Evolutionary conservation across 352 stramenopile genomes (phyloP), one percentile per base, ranked within the genome.

Genomic region (Phytopythium oedochilum): DNA sequence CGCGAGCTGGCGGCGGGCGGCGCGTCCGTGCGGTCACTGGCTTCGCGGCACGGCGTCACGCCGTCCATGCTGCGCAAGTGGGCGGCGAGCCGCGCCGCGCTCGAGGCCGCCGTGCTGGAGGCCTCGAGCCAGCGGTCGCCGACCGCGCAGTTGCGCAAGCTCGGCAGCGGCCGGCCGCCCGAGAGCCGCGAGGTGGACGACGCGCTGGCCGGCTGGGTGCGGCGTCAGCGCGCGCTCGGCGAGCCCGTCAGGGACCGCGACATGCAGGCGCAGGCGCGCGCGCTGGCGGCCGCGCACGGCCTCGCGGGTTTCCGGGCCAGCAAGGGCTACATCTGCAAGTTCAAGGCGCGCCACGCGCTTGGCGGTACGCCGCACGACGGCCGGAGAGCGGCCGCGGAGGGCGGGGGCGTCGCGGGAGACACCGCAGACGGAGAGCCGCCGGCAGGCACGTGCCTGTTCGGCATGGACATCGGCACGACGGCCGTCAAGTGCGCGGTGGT

Each of bases 401-500:
- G 8, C 7, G 29, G 5, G 6, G 18, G 7, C 46, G 20, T 34
- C 10, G 1, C 40, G 3, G 39, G n/a, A 1, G 39, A 31, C 3
- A 51, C 60, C 17, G 54, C 57, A 1, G 53, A 57, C 36, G 55
- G 59, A 34, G 61, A 53, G 44, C 46, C 7, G 3, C 25, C 10
- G 3, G 7, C 1, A 8, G 36, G 32, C 20, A 29, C 63, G 46
- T 71, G 55, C 22, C 53, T 73, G 26, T 71, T 88, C 20, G 81
- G 81, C 7, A 53, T 89, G n/a, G 81, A 92, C 31, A 63, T 89
- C 15, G 78, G 81, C 48, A 80, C 82, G 22, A 88, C 75, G 39
- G 77, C 74, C 22, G 64, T 89, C 55, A 88, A 88, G 60, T 85
- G 73, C 47, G 77, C 66, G 23, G 46, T 89, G 17, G 68, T 86